Base-by-base conservation (phyloP, 805 yeast genomes). In the Blastobotrys terrestris region DNA sequence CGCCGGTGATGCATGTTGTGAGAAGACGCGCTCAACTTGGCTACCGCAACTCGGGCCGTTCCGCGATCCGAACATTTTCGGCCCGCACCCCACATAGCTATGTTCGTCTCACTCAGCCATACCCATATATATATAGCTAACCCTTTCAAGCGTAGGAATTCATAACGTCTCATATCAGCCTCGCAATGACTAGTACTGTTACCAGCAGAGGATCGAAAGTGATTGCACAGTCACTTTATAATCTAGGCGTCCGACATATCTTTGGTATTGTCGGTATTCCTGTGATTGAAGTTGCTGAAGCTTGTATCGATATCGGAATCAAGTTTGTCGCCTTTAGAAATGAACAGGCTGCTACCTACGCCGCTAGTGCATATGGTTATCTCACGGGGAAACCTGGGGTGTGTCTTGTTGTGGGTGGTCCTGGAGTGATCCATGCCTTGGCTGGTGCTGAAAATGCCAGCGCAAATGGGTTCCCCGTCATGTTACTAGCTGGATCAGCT, bases 251-350 rank as follows among this genome's bases (percentile, higher is more conserved):
- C 18, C 70, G 73, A 26, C 75, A 74, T 11, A 77, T 83, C 1
- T 84, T 84, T 65, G 91, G 90, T 2, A 74, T 84, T 21, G 90
- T 85, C 2, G 91, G 90, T 0, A 84, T 84, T 46, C 91, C 91
- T 1, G 81, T 84, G 7, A 85, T 84, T 13, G 87, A 84, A 53
- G 77, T 81, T 16, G 89, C 88, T 15, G 84, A 84, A 52, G 79
- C 83, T 1, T 70, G 79, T 55, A 77, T 81, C 18, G 67, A 67
- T 6, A 63, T 67, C 14, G 86, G 84, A 1, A 76, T 85, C 54
- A 67, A 70, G 52, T 84, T 84, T 63, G 65, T 84, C 41, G 63
- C 83, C 0, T 84, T 83, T 63, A 70, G 90, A 55, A 84, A 84
- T 64, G 90, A 84, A 62, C 90, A 84, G 60, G 74, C 85, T 14